phyloP scores from a whole-genome alignment of 257 asterid species.

The Buddleja alternifolia region DNA sequence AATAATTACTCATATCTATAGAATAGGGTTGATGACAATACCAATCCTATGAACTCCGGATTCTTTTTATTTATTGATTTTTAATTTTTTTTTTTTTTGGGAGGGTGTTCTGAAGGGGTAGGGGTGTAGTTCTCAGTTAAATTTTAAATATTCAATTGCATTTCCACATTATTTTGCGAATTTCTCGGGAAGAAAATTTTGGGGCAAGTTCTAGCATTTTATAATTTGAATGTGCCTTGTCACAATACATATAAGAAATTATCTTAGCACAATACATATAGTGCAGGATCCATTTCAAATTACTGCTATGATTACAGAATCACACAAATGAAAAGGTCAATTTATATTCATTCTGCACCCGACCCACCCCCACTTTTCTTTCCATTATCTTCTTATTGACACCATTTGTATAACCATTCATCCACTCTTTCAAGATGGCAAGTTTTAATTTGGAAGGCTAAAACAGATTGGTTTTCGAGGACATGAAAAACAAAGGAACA shows the following conservation, averaged over 20 bases:
- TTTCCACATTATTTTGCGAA: slow-evolving; percentile 9
- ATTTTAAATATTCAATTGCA: slow-evolving; percentile 7
- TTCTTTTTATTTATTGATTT: neutral
- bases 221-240: no score
- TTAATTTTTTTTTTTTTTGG: neutral
- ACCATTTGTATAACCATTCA: slow-evolving; percentile 13
- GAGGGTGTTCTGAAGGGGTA: neutral
- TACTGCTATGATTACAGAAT: slow-evolving; percentile 16
- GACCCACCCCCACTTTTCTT: slow-evolving; percentile 14
- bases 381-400: slow-evolving; percentile 14
- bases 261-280: slow-evolving; percentile 1
- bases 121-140: neutral
- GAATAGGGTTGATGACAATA: neutral
- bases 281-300: slow-evolving; percentile 14
- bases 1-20: neutral
- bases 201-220: slow-evolving; percentile 1
- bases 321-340: slow-evolving; percentile 24
- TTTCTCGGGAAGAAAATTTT: slow-evolving; percentile 12
- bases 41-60: neutral
- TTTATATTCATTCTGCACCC: slow-evolving; percentile 22
- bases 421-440: slow-evolving; percentile 17
- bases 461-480: slow-evolving; percentile 5
- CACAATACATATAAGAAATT: neutral
- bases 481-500: slow-evolving; percentile 23
- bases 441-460: slow-evolving; percentile 12